Base-by-base conservation (phyloP, 495 filamentous ascomycete genomes). In the Daldinia concentrica region DNA sequence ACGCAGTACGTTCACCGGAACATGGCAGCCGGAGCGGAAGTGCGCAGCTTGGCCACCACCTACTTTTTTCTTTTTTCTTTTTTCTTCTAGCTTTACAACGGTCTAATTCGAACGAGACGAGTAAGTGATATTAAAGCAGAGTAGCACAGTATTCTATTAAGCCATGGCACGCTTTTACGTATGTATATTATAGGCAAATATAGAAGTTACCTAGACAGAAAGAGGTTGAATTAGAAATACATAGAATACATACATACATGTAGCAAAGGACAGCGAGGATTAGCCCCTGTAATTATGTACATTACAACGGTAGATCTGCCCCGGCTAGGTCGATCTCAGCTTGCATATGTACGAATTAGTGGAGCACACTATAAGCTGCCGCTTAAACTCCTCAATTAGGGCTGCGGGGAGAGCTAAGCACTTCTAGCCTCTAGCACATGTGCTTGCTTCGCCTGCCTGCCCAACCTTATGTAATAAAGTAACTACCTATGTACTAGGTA, bases 371-470 rank as follows among this genome's bases (percentile, higher is more conserved):
- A 67, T 64, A 58, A 59, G 22, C 50, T 19, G 52, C 69, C 58
- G 37, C 26, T 51, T 34, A 54, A 66, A 39, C 58, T 60, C 62
- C 71, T 34, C 62, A 69, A 69, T 62, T 62, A 69, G 66, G 71
- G 66, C 66, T 69, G 66, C 57, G 60, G 68, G 65, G 69, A 62
- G 34, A 19, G 55, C 41, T 60, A 9, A 15, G 51, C n/a, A n/a
- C n/a, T 6, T 17, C 29, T 48, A 65, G 48, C 60, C 57, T 72
- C 62, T 55, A 50, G 32, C 5, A 19, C 7, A 48, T 36, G 56
- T 39, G 6, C 17, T 1, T 29, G 4, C 27, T 29, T 29, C 1
- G 1, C 27, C 0, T 22, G 12, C 54, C 1, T 45, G 1, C 41
- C 41, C 41, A 48, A 48, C 32, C 8, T 11, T 34, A 34, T 34